Evolutionary conservation across 495 filamentous ascomycete species (phyloP), one percentile per base, ranked within the genome.

Genomic region (Immersiella caudata): DNA sequence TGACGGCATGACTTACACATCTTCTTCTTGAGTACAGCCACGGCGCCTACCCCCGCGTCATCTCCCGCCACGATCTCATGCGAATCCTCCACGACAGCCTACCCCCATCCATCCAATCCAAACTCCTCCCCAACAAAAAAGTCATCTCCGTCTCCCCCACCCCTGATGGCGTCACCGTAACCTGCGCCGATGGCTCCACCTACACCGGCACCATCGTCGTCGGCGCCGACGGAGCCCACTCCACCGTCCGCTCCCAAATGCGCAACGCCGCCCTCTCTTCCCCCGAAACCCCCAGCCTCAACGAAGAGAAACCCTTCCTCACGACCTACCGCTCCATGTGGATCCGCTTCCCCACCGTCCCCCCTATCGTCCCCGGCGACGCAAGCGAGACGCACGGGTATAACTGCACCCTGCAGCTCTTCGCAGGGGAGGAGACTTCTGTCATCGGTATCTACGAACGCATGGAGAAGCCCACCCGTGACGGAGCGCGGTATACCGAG

Each of bases 161-260:
- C 27, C 61, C 68, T 5, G 69, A 71, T 20, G 71, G 65, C 6
- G 74, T 73, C 0, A 57, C 52, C 11, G 75, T 80, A 11, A 51
- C 70, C 60, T 79, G 76, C 64, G 65, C 75, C 7, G 79, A 84
- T 62, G 84, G 83, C 0, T 70, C 70, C 24, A 62, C 72, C 1
- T 77, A 74, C 67, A 60, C 69, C 6, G 84, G 84, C 2, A 74
- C 78, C 66, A 75, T 86, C 49, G 75, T 88, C 21, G 69, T 86
- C 29, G 85, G 84, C 7, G 79, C 78, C 18, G 85, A 86, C 67
- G 84, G 85, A 21, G 77, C 82, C 27, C 79, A 83, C 67, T 80
- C 77, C 29, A 71, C 75, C 16, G 76, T 81, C 9, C 76, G 83
- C 1, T 65, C 75, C 24, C 76, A 77, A 51, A 79, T 87, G 67